These are phyloP conservation scores for Inonotus hispidus DNA, from an alignment of 1,284 basidiomycete species.

Conservation along the genomic window DNA sequence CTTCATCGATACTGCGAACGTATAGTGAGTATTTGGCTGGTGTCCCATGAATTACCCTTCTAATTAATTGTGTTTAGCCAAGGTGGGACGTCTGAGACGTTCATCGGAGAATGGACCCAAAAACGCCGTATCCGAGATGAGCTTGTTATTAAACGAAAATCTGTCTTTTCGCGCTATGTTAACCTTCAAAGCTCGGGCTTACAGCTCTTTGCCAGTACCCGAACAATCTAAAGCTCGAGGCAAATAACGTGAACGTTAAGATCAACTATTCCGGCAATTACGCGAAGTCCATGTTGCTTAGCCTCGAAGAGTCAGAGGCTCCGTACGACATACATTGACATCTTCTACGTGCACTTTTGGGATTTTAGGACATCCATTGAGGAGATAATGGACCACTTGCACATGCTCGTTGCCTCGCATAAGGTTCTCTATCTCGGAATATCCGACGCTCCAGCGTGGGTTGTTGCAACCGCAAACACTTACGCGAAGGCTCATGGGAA, in stretches of 20 bases:
- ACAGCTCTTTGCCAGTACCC: constrained; percentile 30
- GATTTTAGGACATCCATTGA: constrained; percentile 36
- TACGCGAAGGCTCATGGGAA: constrained; percentile 37
- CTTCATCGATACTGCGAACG: constrained; percentile 16
- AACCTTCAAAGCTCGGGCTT: constrained; percentile 1
- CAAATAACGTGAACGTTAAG: constrained; percentile 22
- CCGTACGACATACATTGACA: constrained; percentile 34
- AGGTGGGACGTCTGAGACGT: constrained; percentile 35
- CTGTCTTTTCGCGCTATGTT: not conserved
- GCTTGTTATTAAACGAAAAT: constrained; percentile 43
- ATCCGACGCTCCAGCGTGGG: constrained; percentile 29
- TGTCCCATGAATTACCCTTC: not conserved
- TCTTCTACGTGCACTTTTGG: constrained; percentile 35
- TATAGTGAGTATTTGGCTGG: constrained; percentile 1
- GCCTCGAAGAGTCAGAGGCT: constrained; percentile 34
- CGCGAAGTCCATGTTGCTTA: constrained; percentile 28
- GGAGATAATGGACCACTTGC: constrained; percentile 40
- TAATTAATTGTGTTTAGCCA: constrained; percentile 26
- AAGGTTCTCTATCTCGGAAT: too few species aligned
- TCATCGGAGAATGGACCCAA: constrained; percentile 45
- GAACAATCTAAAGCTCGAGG: constrained; percentile 24
- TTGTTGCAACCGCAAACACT: constrained; percentile 27
- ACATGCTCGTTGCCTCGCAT: constrained; percentile 35
- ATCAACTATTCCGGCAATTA: constrained; percentile 33
- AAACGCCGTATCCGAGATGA: constrained; percentile 39